Evolutionary conservation across 345 rosid species (phyloP).

Genomic region (Arabis hirsuta): DNA sequence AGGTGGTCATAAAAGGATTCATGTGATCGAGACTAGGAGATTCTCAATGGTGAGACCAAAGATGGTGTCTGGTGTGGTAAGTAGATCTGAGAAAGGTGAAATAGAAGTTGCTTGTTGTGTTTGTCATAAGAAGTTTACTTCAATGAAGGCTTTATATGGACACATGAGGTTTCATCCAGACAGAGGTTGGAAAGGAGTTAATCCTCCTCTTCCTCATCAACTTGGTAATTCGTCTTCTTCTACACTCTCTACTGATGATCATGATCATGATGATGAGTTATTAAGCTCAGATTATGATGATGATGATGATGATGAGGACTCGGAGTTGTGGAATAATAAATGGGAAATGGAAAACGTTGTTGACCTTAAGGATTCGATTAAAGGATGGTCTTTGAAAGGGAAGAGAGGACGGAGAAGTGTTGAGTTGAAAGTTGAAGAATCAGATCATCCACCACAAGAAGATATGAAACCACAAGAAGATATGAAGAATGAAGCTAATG

Average conservation of each 20-base stretch:
- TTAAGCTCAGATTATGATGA: constrained; percentile 34
- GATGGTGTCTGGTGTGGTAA: constrained; percentile 39
- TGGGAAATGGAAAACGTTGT: constrained; percentile 23
- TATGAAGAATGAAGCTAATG: constrained; percentile 33
- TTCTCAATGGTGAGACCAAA: constrained; percentile 27
- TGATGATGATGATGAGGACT: constrained; percentile 37
- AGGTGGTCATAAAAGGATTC: constrained; percentile 61
- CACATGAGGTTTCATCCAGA: constrained; percentile 69
- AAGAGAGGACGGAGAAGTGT: constrained; percentile 46
- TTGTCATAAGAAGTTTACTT: constrained; percentile 47
- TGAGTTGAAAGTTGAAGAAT: constrained; percentile 12
- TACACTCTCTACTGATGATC: constrained; percentile 44
- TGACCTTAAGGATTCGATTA: constrained; percentile 42
- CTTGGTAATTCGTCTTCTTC: constrained; percentile 39
- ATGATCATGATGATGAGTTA: constrained; percentile 24
- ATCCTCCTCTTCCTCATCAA: constrained; percentile 34
- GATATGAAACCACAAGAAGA: constrained; percentile 18
- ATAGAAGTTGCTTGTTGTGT: constrained; percentile 37
- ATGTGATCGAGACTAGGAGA: constrained; percentile 31
- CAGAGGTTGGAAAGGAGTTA: constrained; percentile 57
- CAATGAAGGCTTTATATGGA: constrained; percentile 56
- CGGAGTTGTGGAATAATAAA: constrained; percentile 25
- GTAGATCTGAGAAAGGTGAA: constrained; percentile 38
- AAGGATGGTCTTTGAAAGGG: constrained; percentile 46
- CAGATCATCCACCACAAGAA: constrained; percentile 27